A percentile compares a stretch with the other conserved stretches of the same genome.
Evolutionary conservation across 2,329 filamentous ascomycete genomes (phyloP).

Genomic region (Malbranchea cinnamomea): DNA sequence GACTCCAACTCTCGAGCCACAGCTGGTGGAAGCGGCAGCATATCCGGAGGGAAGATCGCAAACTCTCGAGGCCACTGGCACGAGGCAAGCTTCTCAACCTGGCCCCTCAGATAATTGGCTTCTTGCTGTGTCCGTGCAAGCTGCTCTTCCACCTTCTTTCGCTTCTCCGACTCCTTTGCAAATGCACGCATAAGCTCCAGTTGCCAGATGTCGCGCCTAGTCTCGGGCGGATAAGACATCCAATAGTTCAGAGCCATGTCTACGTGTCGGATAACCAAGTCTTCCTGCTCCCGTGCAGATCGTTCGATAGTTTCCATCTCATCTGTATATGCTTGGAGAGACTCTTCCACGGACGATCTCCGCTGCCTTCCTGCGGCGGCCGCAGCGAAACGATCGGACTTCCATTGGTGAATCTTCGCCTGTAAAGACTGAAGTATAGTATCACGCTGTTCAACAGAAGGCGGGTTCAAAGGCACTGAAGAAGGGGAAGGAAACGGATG

Average conservation of each 20-base stretch:
- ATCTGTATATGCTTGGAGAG: constrained; percentile 20
- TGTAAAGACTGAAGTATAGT: constrained; percentile 53
- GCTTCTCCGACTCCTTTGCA: constrained; percentile 29
- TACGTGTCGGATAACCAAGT: constrained; percentile 58
- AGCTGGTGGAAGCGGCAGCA: constrained; percentile 24
- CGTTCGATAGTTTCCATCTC: too few relatives aligned
- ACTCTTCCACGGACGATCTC: constrained; percentile 6
- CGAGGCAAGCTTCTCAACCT: constrained; percentile 30
- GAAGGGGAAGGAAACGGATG: constrained; percentile 62
- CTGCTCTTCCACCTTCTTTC: constrained; percentile 28
- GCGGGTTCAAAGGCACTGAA: constrained; percentile 70
- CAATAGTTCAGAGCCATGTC: constrained; percentile 66
- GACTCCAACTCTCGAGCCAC: constrained; percentile 23
- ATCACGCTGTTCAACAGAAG: constrained; percentile 57
- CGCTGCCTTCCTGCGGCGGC: constrained; percentile 12
- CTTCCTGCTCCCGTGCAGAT: constrained; percentile 46
- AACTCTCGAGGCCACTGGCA: constrained; percentile 36
- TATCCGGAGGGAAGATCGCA: constrained; percentile 32
- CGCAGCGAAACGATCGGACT: constrained; percentile 28
- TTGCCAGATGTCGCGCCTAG: constrained; percentile 34
- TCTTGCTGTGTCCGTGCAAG: constrained; percentile 33
- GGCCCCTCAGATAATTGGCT: constrained; percentile 32
- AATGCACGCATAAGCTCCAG: constrained; percentile 34
- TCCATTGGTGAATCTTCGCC: constrained; percentile 54
- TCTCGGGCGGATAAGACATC: constrained; percentile 45